These are phyloP conservation scores for Paracorniculantispora psalliotae DNA, from an alignment of 2,329 filamentous ascomycete species.

Conservation along the genomic window DNA sequence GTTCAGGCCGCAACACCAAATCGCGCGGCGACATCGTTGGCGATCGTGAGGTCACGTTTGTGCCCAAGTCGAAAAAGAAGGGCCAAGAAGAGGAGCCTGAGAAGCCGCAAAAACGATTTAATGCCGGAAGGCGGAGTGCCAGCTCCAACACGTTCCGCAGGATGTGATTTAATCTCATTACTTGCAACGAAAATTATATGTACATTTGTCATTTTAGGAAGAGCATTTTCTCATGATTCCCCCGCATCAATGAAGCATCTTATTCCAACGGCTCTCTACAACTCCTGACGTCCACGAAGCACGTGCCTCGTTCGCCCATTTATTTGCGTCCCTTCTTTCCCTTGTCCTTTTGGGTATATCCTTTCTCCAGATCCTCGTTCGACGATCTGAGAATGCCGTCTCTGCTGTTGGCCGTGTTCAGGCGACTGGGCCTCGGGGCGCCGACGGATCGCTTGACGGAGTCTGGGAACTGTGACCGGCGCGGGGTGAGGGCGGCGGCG, in stretches of 20 bases:
- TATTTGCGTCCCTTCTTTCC: constrained; percentile 21
- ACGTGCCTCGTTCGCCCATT: background rate
- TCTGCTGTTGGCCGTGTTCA: constrained; percentile 48
- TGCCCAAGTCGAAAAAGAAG: constrained; percentile 54
- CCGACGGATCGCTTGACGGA: constrained; percentile 44
- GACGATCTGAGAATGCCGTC: constrained; percentile 52
- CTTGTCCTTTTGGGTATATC: constrained; percentile 34
- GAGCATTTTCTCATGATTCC: background rate
- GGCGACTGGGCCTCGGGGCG: constrained; percentile 31
- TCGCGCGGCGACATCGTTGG: constrained; percentile 48
- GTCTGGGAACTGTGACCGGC: constrained; percentile 55
- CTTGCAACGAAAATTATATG: constrained; percentile 15
- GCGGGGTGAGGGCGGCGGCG: constrained; percentile 57
- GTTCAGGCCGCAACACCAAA: constrained; percentile 43
- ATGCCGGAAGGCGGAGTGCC: constrained; percentile 59
- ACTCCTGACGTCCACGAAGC: background rate
- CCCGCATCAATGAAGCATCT: constrained; percentile 14
- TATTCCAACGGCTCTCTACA: constrained; percentile 8
- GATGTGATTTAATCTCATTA: constrained; percentile 41
- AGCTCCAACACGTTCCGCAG: constrained; percentile 70
- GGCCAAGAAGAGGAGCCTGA: constrained; percentile 34
- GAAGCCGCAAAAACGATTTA: constrained; percentile 28
- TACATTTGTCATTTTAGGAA: constrained; percentile 7
- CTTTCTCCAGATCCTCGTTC: constrained; percentile 57
- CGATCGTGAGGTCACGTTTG: constrained; percentile 68